Evolutionary conservation across 2,329 filamentous ascomycete genomes (phyloP).

Genomic region (Sporothrix humicola): DNA sequence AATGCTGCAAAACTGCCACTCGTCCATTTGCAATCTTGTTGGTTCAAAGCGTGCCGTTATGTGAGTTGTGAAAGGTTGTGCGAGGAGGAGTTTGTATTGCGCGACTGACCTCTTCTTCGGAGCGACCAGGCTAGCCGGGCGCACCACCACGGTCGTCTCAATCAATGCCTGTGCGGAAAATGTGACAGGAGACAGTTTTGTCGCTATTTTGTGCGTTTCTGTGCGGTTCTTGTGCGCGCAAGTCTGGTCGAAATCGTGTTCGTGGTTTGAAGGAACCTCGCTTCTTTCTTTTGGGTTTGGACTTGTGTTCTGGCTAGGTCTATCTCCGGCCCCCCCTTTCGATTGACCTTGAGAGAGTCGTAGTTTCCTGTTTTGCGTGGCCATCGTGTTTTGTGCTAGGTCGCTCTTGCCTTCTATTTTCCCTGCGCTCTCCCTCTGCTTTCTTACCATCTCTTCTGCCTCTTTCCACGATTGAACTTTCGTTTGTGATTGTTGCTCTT

Average conservation of each 20-base stretch:
- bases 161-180: conserved; percentile 18
- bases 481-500: conserved; percentile 8
- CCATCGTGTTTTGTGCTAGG: not conserved
- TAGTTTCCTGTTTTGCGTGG: conserved; percentile 19
- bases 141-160: conserved; percentile 2
- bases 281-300: not conserved
- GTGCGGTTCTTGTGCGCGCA: conserved; percentile 11
- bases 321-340: conserved; percentile 1
- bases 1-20: conserved; percentile 20
- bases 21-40: conserved; percentile 16
- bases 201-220: not conserved
- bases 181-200: conserved; percentile 7
- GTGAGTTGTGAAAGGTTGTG: not conserved
- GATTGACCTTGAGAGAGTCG: not conserved
- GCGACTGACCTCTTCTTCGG: not conserved
- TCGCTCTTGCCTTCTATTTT: conserved; percentile 10
- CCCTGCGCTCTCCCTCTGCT: not conserved
- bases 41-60: conserved; percentile 24
- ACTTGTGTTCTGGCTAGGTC: not conserved
- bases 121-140: not conserved
- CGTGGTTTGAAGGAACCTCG: not conserved
- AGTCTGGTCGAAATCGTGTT: conserved; percentile 8
- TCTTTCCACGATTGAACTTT: conserved; percentile 9
- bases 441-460: not conserved
- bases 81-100: conserved; percentile 4